Evolutionary conservation across 345 rosid genomes (phyloP).

Genomic region (Citrus glauca): DNA sequence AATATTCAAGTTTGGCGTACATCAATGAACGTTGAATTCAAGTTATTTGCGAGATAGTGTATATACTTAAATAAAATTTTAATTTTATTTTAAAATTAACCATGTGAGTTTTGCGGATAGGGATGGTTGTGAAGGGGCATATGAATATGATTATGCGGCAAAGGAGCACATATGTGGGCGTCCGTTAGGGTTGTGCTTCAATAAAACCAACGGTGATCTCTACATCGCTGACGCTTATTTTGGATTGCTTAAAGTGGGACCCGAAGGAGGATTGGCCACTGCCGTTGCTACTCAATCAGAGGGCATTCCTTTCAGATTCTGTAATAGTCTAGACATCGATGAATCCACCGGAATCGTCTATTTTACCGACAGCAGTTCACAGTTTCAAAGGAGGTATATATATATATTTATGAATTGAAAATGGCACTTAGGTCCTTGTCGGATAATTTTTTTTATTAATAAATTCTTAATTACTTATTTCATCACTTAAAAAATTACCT

Average conservation of each 20-base stretch:
- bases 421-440: too few relatives aligned
- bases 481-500: too few relatives aligned
- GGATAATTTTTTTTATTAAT: too few relatives aligned
- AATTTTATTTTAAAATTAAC: too few relatives aligned
- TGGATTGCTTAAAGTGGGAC: constrained; percentile 37
- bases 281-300: constrained; percentile 13
- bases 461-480: too few relatives aligned
- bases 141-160: not conserved
- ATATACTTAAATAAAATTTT: too few relatives aligned
- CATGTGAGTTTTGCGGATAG: not conserved
- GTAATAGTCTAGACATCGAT: constrained; percentile 38
- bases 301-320: constrained; percentile 26
- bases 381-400: constrained; percentile 29
- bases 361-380: constrained; percentile 40
- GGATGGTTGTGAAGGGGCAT: constrained; percentile 27
- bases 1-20: too few relatives aligned
- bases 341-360: constrained; percentile 22
- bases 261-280: constrained; percentile 28
- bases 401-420: not conserved
- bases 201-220: constrained; percentile 28
- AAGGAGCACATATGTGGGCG: constrained; percentile 41
- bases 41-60: too few relatives aligned
- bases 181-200: constrained; percentile 37
- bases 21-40: too few relatives aligned
- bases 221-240: constrained; percentile 45